phyloP scores from a whole-genome alignment of 305 asterid genomes.

The Solanum hybrid region DNA sequence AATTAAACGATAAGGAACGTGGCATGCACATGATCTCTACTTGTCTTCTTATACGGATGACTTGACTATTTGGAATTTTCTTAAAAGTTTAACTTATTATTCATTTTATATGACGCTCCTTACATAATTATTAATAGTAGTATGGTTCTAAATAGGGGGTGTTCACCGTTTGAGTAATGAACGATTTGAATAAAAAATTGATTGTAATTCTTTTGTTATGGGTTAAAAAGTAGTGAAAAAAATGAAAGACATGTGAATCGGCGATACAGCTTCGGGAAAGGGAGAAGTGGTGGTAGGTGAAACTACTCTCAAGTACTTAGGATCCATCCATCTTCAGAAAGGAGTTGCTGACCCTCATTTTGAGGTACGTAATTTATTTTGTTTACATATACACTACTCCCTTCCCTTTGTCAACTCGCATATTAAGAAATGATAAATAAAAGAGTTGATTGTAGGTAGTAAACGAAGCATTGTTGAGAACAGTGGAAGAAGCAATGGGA shows the following conservation, averaged over 20 bases:
- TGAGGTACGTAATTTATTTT: slow-evolving; percentile 15
- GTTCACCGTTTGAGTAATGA: background rate
- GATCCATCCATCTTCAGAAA: slow-evolving; percentile 46
- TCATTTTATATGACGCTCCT: background rate
- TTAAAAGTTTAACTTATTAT: background rate
- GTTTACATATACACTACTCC: background rate
- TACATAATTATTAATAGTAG: background rate
- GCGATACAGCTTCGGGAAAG: slow-evolving; percentile 47
- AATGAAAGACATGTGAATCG: slow-evolving; percentile 51
- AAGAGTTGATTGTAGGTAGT: slow-evolving; percentile 24
- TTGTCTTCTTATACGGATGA: background rate
- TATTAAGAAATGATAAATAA: no score
- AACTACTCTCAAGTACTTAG: slow-evolving; percentile 54
- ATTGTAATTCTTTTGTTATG: background rate
- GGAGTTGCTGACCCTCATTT: slow-evolving; percentile 55
- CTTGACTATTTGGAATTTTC: background rate
- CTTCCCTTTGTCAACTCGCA: no score
- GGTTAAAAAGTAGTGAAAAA: background rate
- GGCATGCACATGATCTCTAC: background rate
- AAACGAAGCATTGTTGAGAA: slow-evolving; percentile 47
- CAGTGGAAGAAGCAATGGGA: slow-evolving; percentile 46
- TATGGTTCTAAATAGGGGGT: background rate
- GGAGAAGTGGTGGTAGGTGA: slow-evolving; percentile 46
- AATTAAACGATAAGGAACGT: background rate
- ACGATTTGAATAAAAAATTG: background rate